A percentile compares a stretch with the other conserved stretches of the same genome.
Evolutionary conservation across 345 rosid species (phyloP).

Genomic region (Tarenaya hassleriana): DNA sequence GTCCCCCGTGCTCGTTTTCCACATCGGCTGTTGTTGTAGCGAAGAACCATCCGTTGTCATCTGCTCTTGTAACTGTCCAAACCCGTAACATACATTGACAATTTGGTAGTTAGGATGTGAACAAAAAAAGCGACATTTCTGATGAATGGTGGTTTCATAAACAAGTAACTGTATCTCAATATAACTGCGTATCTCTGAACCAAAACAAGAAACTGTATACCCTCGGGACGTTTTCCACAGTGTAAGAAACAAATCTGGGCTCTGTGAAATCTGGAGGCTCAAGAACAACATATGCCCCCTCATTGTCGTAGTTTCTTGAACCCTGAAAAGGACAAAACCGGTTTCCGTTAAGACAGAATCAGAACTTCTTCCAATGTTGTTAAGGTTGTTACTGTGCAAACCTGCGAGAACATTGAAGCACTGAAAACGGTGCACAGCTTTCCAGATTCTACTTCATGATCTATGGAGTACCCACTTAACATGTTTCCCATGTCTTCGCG

Average conservation of each 20-base stretch:
- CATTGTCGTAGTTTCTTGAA: constrained; percentile 30
- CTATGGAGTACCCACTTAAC: constrained; percentile 33
- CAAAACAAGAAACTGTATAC: constrained; percentile 7
- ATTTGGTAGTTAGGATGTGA: too few species aligned
- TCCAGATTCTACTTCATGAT: constrained; percentile 42
- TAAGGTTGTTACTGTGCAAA: not conserved
- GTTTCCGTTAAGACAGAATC: constrained; percentile 9
- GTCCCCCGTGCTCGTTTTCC: constrained; percentile 18
- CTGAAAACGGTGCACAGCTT: constrained; percentile 36
- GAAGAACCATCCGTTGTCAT: constrained; percentile 18
- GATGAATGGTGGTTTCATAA: too few species aligned
- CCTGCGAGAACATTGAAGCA: constrained; percentile 34
- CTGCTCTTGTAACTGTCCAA: constrained; percentile 22
- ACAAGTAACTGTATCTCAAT: not conserved
- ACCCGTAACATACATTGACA: too few species aligned
- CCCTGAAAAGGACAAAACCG: constrained; percentile 22
- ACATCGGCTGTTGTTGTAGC: constrained; percentile 9
- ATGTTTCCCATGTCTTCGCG: constrained; percentile 35
- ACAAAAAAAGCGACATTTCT: too few species aligned
- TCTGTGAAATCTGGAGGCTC: constrained; percentile 35
- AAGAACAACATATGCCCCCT: constrained; percentile 39
- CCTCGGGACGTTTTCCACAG: constrained; percentile 32
- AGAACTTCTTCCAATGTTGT: not conserved
- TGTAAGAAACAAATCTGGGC: constrained; percentile 35
- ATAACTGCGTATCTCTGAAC: not conserved